Percentiles rank a stretch among this genome's conserved stretches.
Conservation (phyloP, 2,329 filamentous ascomycete genomes). For the Colletotrichum brevisporum region DNA sequence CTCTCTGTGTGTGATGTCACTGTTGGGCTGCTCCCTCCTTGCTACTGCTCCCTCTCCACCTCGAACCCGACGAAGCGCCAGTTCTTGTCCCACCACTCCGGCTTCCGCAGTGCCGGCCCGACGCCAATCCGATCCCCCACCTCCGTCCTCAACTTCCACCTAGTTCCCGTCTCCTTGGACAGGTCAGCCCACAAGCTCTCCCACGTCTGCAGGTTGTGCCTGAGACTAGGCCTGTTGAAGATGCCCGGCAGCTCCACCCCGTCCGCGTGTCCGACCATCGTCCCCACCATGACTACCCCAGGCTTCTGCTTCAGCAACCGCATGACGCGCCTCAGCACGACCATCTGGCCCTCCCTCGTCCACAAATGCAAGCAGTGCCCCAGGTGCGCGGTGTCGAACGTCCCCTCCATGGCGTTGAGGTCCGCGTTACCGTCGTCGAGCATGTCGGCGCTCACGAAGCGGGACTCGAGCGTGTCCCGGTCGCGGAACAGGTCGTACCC, state of each 20-base stretch:
- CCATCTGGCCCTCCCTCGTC: slow-evolving; percentile 42
- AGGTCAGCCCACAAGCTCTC: slow-evolving; percentile 40
- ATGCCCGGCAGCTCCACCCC: slow-evolving; percentile 16
- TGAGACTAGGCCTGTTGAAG: neutral
- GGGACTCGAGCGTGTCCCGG: slow-evolving; percentile 40
- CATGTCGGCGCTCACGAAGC: slow-evolving; percentile 44
- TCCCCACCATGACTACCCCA: slow-evolving; percentile 38
- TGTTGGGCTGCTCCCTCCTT: too few relatives aligned
- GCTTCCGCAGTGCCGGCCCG: neutral
- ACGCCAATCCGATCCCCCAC: neutral
- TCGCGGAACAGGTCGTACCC: slow-evolving; percentile 48
- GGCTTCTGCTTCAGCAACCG: slow-evolving; percentile 25
- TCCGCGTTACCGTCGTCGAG: slow-evolving; percentile 41
- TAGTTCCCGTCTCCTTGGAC: slow-evolving; percentile 36
- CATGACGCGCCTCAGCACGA: slow-evolving; percentile 30
- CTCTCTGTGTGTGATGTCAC: neutral
- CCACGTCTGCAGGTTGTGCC: slow-evolving; percentile 41
- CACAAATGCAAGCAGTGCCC: slow-evolving; percentile 47
- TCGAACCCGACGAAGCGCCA: slow-evolving; percentile 24
- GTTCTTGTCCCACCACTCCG: slow-evolving; percentile 10
- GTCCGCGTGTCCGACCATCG: slow-evolving; percentile 35
- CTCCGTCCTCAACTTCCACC: slow-evolving; percentile 28
- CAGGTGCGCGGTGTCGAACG: slow-evolving; percentile 45
- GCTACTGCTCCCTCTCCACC: slow-evolving; percentile 4
- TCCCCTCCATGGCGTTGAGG: slow-evolving; percentile 37